Base-by-base conservation (phyloP, 2,329 filamentous ascomycete species). In the Sordariomycetes sp. region DNA sequence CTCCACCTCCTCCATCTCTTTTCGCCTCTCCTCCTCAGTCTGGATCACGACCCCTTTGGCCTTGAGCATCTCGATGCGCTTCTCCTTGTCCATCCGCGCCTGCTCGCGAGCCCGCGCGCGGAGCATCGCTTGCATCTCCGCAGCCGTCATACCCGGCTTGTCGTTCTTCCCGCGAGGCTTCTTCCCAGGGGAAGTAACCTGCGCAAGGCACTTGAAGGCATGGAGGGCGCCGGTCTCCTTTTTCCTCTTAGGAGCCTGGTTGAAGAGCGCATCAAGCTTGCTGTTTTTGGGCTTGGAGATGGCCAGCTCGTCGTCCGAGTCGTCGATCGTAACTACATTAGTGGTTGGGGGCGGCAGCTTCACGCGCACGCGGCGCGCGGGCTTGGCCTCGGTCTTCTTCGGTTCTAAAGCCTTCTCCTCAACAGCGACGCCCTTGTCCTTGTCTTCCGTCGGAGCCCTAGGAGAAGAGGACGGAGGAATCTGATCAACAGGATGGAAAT, bases 11-110 rank as follows among this genome's bases (percentile, higher is more conserved):
- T 87, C 84, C 68, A 90, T 82, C 67, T 95, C 87, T 36, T 82
- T 81, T 65, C 91, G 87, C 22, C 89, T 83, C 68, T 99, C 91
- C 69, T 96, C 92, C 2, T 85, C 82, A 0, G 89, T 96, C 68
- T 91, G 86, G 20, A 97, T 76, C 25, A 86, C 74, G 28, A 96
- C 79, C 8, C 94, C 94, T 69, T 87, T 90, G 12, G 86, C 85
- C 64, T 81, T 84, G 48, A 99, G 78, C 62, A 85, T 79, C 58
- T 89, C 83, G 22, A 97, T 78, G 57, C 86, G 86, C 62, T 89
- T 85, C 59, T 89, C 82, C 56, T 89, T 84, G 67, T 94, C 90
- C 50, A 80, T 71, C 60, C 83, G 83, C 52, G 90, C 91, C 69
- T 99, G 94, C 60, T 86, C 79, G 52, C 89, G 83, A 6, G 90